A percentile compares a stretch with the other conserved stretches of the same genome.
These are phyloP conservation scores for Austroboletus eburneus DNA, from an alignment of 768 basidiomycete genomes.

Conservation along the genomic window DNA sequence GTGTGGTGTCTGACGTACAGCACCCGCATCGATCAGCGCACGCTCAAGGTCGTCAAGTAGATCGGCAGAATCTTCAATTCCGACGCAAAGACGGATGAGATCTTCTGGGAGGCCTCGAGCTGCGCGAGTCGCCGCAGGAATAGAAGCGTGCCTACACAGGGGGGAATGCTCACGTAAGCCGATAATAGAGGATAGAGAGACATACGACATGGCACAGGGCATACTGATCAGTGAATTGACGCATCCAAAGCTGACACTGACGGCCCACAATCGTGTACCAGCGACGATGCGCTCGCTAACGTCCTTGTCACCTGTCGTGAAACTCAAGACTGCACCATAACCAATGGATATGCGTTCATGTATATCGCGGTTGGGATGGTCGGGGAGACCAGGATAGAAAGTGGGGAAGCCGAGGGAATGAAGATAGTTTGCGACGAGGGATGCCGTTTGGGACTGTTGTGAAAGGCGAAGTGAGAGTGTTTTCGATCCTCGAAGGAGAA, in stretches of 20 bases:
- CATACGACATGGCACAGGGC: slow-evolving; percentile 99
- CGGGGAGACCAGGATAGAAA: slow-evolving; percentile 84
- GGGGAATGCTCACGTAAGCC: background rate
- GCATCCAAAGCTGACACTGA: slow-evolving; percentile 96
- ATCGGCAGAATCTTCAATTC: slow-evolving; percentile 93
- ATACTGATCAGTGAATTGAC: slow-evolving; percentile 98
- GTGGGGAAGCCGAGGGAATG: slow-evolving; percentile 81
- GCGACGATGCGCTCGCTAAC: slow-evolving; percentile 92
- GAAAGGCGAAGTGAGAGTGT: slow-evolving; percentile 96
- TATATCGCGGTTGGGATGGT: slow-evolving; percentile 81
- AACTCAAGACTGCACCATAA: slow-evolving; percentile 90
- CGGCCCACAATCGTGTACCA: slow-evolving; percentile 91
- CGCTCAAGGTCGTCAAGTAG: slow-evolving; percentile 93
- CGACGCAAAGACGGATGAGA: slow-evolving; percentile 95
- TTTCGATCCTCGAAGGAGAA: slow-evolving; percentile 92
- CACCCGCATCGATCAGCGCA: slow-evolving; percentile 88
- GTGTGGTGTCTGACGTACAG: slow-evolving; percentile 56
- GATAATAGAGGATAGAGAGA: slow-evolving; percentile 20
- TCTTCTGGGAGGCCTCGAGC: slow-evolving; percentile 97
- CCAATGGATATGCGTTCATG: slow-evolving; percentile 90
- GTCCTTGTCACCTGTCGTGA: slow-evolving; percentile 88
- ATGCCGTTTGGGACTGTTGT: slow-evolving; percentile 80
- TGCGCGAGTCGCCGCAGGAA: slow-evolving; percentile 92
- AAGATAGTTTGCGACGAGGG: slow-evolving; percentile 84
- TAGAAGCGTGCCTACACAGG: slow-evolving; percentile 87